Evolutionary conservation across 768 basidiomycete species (phyloP), one percentile per base, ranked within the genome.

Genomic region (Botryobasidium botryosum): DNA sequence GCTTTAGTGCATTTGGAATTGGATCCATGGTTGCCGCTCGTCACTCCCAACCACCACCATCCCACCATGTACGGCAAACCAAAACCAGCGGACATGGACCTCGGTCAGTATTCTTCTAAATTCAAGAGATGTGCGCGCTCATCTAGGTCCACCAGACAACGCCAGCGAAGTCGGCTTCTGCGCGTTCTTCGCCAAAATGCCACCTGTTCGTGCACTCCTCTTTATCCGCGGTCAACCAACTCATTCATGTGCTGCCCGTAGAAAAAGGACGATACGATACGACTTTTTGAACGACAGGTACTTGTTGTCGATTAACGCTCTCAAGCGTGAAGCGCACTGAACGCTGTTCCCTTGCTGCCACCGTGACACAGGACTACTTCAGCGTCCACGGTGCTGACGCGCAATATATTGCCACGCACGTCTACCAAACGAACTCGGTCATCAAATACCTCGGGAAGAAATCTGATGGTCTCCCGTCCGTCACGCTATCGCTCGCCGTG

Each of bases 351-450:
- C 20, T 13, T 27, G 17, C 15, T 13, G 29, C 15, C 25, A 21
- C 5, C 29, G 33, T 18, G 5, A 27, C 27, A 17, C 44, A 64
- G 53, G 76, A 82, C 13, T 96, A 72, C 61, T 96, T 86, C 64
- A 75, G 78, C n/a, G 79, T 77, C 1, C 87, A 96, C 56, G 90
- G 88, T 0, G 63, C 73, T 4, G 91, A 96, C 59, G 92, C 92
- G 1, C 64, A 74, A n/a, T 87, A 76, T 52, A 75, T 92, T 50
- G 91, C 92, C 4, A 67, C 75, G 17, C 71, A 85, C 53, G 76
- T 83, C 43, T 88, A 74, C 53, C 79, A 74, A 45, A 99, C 94
- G 2, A 82, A 85, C 54, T 79, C 85, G 1, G 90, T 96, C 47
- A 70, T 99, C 61, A 92, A 92, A 61, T 82, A 85, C 57, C 75